Evolutionary conservation across 352 stramenopile species (phyloP).

Genomic region (Globisporangium sylvaticum): DNA sequence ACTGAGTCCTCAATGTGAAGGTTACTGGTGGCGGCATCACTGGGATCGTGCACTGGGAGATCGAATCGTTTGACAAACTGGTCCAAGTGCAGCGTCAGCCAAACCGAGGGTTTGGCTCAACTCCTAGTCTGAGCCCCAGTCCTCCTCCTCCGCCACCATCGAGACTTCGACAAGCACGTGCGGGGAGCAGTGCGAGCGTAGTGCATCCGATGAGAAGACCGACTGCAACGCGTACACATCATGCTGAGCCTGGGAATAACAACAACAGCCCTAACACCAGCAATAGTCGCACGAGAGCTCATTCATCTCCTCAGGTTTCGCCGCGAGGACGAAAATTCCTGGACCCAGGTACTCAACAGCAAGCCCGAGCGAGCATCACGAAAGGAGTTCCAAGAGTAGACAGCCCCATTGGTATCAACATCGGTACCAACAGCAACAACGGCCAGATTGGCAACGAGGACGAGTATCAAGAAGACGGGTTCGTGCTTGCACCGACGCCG

Average conservation of each 20-base stretch:
- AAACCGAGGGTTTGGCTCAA: not conserved
- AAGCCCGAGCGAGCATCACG: not conserved
- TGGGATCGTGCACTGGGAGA: conserved; percentile 11
- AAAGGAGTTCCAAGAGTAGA: not conserved
- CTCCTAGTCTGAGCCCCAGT: not conserved
- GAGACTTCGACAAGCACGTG: not conserved
- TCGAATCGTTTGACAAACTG: conserved; percentile 64
- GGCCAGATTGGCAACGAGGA: not conserved
- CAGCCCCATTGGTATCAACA: not conserved
- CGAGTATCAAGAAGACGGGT: not conserved
- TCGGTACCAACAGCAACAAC: not conserved
- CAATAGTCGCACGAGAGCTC: not conserved
- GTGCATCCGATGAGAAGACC: not conserved
- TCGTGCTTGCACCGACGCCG: not conserved
- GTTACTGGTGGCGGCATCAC: not conserved
- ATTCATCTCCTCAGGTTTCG: not conserved
- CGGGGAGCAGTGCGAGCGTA: not conserved
- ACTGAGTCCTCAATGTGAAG: not conserved
- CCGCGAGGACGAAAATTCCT: not conserved
- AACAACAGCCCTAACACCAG: not conserved
- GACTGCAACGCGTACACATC: not conserved
- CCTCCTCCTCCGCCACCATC: conserved; percentile 1
- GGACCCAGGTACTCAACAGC: not conserved
- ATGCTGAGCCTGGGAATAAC: not conserved
- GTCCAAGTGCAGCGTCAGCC: conserved; percentile 8